A percentile compares a stretch with the other conserved stretches of the same genome.
Evolutionary conservation across 1,284 basidiomycete genomes (phyloP).

Genomic region (Mrakiaceae sp.): DNA sequence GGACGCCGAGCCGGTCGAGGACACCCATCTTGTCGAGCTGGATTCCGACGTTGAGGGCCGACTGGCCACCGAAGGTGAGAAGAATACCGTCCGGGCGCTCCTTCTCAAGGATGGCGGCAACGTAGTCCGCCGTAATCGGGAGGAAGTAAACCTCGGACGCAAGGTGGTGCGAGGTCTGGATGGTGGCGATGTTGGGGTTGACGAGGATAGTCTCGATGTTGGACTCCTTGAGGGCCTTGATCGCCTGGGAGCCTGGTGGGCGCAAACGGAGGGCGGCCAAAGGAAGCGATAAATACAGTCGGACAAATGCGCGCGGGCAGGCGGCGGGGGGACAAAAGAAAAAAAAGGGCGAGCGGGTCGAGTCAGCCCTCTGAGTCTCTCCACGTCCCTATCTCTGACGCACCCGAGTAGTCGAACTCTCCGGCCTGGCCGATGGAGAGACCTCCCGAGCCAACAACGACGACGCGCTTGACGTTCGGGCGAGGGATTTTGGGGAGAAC

Average conservation of each 20-base stretch:
- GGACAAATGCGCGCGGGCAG: constrained; percentile 1
- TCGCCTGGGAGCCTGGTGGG: constrained; percentile 65
- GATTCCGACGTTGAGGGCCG: constrained; percentile 95
- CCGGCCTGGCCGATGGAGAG: constrained; percentile 97
- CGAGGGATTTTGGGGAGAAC: constrained; percentile 76
- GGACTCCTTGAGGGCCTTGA: constrained; percentile 94
- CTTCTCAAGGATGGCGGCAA: constrained; percentile 96
- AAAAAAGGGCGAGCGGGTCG: not conserved
- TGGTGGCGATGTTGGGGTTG: constrained; percentile 95
- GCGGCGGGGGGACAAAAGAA: not conserved
- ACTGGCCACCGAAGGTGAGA: constrained; percentile 96
- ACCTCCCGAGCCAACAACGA: constrained; percentile 93
- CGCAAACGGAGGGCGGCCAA: constrained; percentile 5
- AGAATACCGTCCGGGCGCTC: constrained; percentile 96
- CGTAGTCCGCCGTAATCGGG: constrained; percentile 93
- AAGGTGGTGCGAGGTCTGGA: constrained; percentile 92
- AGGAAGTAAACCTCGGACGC: constrained; percentile 97
- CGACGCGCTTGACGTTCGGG: constrained; percentile 86
- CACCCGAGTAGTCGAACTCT: constrained; percentile 97
- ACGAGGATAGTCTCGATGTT: constrained; percentile 91
- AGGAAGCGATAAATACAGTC: constrained; percentile 6
- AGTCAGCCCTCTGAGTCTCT: not conserved
- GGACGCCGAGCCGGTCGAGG: constrained; percentile 83
- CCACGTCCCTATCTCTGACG: constrained; percentile 17
- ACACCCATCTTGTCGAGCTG: constrained; percentile 97